Percentiles rank a stretch among this genome's conserved stretches.
phyloP scores from a whole-genome alignment of 768 basidiomycete species.

The Tremella yokohamensis region DNA sequence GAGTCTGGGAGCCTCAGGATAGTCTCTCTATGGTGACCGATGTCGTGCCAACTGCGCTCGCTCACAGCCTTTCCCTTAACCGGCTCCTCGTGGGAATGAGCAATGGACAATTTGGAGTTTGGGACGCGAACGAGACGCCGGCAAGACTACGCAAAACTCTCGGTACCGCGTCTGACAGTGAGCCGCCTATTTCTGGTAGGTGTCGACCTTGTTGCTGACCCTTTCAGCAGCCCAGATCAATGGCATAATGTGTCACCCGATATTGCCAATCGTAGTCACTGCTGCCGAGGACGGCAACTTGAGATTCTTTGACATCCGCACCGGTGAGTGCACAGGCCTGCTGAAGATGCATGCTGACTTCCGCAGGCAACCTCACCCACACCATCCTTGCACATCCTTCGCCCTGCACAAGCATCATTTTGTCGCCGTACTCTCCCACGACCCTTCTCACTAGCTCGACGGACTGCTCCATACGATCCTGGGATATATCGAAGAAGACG shows the following conservation, averaged over 20 bases:
- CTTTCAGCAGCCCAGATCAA: conserved; percentile 31
- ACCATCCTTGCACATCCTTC: conserved; percentile 88
- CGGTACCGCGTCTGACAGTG: conserved; percentile 55
- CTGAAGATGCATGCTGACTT: background rate
- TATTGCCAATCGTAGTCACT: conserved; percentile 78
- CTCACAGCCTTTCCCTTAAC: conserved; percentile 72
- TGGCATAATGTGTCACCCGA: conserved; percentile 64
- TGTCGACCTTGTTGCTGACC: background rate
- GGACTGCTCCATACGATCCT: conserved; percentile 90
- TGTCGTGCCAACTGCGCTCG: conserved; percentile 73
- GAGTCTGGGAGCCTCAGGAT: conserved; percentile 58
- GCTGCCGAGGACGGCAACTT: conserved; percentile 94
- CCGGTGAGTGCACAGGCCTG: background rate
- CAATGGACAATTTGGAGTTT: conserved; percentile 83
- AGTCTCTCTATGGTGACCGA: conserved; percentile 13
- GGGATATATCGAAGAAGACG: conserved; percentile 71
- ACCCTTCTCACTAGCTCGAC: conserved; percentile 84
- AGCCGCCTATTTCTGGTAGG: conserved; percentile 16
- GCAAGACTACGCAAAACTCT: conserved; percentile 53
- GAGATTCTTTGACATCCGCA: conserved; percentile 72
- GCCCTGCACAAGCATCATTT: conserved; percentile 82
- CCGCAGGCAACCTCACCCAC: conserved; percentile 75
- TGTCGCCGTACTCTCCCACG: conserved; percentile 75
- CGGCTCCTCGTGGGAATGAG: conserved; percentile 87
- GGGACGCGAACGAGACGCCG: conserved; percentile 62